Evolutionary conservation across 73 alveolate genomes (phyloP), one percentile per base, ranked within the genome.

Genomic region (Durusdinium trenchii): DNA sequence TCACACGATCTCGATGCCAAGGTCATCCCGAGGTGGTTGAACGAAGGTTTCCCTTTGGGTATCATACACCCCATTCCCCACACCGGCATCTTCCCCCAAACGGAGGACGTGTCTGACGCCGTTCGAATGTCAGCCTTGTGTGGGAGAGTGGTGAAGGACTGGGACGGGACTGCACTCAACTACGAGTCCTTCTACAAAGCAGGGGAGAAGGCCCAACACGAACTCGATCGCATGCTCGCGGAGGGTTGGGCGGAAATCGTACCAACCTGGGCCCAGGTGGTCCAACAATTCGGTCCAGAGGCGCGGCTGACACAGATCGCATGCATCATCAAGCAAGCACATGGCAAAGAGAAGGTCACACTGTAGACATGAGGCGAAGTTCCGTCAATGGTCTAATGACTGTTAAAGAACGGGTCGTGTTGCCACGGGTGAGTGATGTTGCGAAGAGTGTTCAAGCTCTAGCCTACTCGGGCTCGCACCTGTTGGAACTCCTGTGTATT

Each of bases 321-420:
- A 2, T 79, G 60, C 38, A 40, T 79, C 64, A 26, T 45, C 45
- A 79, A 79, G 20, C 40, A 79, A 67, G 64, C 43, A 67, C 43
- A 79, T 26, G 91, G 91, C 9, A 38, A 45, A 2, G 69, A 79
- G 64, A 79, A 79, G 67, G 54, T 79, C 64, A 12, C 67, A 9
- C 91, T 26, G 91, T 79, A 6, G 91, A 79, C n/a, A 35, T 40
- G 67, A n/a, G 91, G 36, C 6, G 91, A 26, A 43, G 45, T 79
- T 12, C 57, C 7, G 48, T 47, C 6, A 79, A 79, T 26, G 91
- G 91, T 26, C 64, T 18, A 26, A 47, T 79, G 16, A 43, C 38
- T 45, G 45, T 79, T 7, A 42, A 14, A 42, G 91, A 79, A 45
- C 16, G 91, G 45, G 45, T 79, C 91, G 67, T 79, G 45, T 40